Conservation (phyloP, 2,329 filamentous ascomycete species). For the Talaromyces sp. region DNA sequence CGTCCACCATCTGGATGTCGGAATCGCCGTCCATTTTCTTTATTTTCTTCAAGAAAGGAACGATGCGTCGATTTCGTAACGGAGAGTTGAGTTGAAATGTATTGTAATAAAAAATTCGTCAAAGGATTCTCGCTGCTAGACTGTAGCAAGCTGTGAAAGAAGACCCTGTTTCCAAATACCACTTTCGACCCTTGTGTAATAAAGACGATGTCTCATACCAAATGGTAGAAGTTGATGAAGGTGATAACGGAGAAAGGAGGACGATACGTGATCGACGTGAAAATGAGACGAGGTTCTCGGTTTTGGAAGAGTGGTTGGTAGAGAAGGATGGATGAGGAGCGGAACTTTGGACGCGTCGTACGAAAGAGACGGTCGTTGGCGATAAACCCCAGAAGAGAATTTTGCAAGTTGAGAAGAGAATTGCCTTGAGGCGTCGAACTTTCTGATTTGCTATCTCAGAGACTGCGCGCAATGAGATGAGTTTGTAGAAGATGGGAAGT, state of each 20-base stretch:
- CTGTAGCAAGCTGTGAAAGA: conserved; percentile 1
- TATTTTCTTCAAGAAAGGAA: background rate
- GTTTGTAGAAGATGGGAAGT: background rate
- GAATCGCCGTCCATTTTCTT: conserved; percentile 7
- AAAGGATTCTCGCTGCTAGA: background rate
- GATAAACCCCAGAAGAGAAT: background rate
- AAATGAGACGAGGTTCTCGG: background rate
- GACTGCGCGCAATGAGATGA: background rate
- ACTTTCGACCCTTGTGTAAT: background rate
- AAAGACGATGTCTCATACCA: background rate
- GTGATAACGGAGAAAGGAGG: background rate
- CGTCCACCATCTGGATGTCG: background rate
- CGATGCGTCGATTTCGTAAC: background rate
- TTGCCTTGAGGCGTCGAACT: background rate
- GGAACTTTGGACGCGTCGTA: conserved; percentile 1
- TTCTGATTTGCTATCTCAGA: conserved; percentile 3
- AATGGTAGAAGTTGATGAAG: background rate
- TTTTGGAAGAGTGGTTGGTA: background rate
- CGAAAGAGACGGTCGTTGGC: background rate
- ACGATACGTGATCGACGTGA: background rate
- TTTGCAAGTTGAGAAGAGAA: background rate
- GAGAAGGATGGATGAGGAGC: background rate
- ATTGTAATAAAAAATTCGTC: background rate
- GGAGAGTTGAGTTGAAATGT: background rate
- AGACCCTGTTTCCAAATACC: background rate